These are phyloP conservation scores for Blastocystis sp. DNA, from an alignment of 352 stramenopile genomes.

Conservation along the genomic window DNA sequence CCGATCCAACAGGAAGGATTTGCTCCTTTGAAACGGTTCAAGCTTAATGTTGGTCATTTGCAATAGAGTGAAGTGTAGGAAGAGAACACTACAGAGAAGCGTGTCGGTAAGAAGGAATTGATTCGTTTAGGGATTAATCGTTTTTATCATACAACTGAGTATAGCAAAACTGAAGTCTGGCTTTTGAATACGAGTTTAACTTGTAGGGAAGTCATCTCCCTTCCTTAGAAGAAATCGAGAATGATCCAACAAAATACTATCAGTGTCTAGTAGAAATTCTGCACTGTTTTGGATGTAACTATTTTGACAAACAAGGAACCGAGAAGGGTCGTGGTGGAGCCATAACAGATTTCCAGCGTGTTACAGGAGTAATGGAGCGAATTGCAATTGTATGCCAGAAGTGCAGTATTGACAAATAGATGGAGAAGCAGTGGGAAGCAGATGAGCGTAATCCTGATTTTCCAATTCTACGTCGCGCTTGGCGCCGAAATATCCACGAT, in stretches of 20 bases:
- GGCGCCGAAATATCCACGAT: neutral
- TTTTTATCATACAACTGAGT: neutral
- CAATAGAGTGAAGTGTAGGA: neutral
- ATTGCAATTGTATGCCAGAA: neutral
- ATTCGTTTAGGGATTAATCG: neutral
- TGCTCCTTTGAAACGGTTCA: neutral
- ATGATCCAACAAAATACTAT: neutral
- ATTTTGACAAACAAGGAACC: constrained; percentile 46
- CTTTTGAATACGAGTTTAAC: neutral
- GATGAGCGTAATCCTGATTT: constrained; percentile 3
- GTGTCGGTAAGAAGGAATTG: neutral
- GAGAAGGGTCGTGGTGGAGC: constrained; percentile 12
- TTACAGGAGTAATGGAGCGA: neutral
- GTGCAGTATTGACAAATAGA: neutral
- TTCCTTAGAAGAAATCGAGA: constrained; percentile 9
- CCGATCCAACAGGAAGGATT: neutral
- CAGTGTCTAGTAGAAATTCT: constrained; percentile 38
- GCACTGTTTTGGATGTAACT: constrained; percentile 34
- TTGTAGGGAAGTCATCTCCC: neutral
- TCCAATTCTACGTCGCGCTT: neutral
- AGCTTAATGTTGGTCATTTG: neutral
- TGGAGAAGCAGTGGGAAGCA: constrained; percentile 20
- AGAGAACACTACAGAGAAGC: neutral
- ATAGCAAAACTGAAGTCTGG: neutral
- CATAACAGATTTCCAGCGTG: neutral